phyloP scores from a whole-genome alignment of 1,139 yeast genomes.

The Suhomyces bokatorum region DNA sequence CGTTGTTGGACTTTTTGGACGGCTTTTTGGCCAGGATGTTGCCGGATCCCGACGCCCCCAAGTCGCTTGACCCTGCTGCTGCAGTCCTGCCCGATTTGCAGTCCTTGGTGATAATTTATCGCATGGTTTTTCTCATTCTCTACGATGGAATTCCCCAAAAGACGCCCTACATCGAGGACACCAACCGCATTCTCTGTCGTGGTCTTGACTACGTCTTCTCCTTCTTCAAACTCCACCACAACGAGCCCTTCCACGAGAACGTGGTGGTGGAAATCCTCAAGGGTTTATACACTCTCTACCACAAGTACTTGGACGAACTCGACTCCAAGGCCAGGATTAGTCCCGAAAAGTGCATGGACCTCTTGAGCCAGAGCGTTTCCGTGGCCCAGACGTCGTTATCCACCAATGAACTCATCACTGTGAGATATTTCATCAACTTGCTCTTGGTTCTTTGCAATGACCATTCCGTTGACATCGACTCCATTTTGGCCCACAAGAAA shows the following conservation, averaged over 20 bases:
- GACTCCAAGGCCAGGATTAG: background rate
- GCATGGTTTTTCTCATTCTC: conserved; percentile 30
- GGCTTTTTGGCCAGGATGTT: conserved; percentile 11
- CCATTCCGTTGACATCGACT: background rate
- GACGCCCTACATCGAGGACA: conserved; percentile 14
- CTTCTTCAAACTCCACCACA: conserved; percentile 9
- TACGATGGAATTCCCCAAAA: conserved; percentile 22
- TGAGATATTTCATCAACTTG: conserved; percentile 8
- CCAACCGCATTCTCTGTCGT: conserved; percentile 16
- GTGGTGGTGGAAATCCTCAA: conserved; percentile 30
- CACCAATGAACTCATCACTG: conserved; percentile 2
- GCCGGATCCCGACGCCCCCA: background rate
- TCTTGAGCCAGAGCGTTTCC: background rate
- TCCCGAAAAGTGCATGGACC: conserved; percentile 2
- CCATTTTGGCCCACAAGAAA: background rate
- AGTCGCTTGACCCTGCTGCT: background rate
- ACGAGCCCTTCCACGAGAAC: conserved; percentile 14
- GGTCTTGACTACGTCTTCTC: conserved; percentile 19
- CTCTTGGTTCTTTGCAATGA: conserved; percentile 8
- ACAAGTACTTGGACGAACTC: conserved; percentile 19
- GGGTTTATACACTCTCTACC: conserved; percentile 29
- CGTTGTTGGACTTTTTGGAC: conserved; percentile 19
- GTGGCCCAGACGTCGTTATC: background rate
- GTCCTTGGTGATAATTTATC: conserved; percentile 25
- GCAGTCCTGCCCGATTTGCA: conserved; percentile 12